These are phyloP conservation scores for Aspergillus kassunensis DNA, from an alignment of 495 filamentous ascomycete genomes.

Conservation along the genomic window DNA sequence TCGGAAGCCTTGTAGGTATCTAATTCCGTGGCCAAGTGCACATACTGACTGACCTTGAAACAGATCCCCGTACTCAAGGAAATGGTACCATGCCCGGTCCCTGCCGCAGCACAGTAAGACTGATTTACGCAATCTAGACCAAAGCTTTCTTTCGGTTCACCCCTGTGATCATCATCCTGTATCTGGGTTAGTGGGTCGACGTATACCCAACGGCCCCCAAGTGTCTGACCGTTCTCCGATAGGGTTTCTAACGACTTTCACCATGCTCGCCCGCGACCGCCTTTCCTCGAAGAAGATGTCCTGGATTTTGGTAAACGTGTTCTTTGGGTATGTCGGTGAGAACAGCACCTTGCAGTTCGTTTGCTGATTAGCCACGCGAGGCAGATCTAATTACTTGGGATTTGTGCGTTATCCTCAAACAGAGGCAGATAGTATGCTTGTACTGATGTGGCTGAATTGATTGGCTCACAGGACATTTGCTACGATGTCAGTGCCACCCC, in stretches of 20 bases:
- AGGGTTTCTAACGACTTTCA: conserved; percentile 93
- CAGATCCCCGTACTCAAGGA: conserved; percentile 83
- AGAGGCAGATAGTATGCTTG: conserved; percentile 16
- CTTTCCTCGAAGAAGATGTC: conserved; percentile 75
- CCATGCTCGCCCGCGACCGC: conserved; percentile 74
- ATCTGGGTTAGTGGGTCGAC: conserved; percentile 49
- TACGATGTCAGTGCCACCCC: conserved; percentile 38
- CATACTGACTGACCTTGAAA: no score
- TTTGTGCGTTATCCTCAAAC: conserved; percentile 56
- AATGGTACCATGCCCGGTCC: conserved; percentile 52
- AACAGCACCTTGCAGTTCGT: conserved; percentile 24
- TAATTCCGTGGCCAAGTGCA: conserved; percentile 10
- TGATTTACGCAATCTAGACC: conserved; percentile 46
- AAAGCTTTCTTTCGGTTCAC: conserved; percentile 92
- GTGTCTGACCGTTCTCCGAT: conserved; percentile 14
- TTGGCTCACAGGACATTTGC: conserved; percentile 50
- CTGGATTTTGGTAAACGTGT: conserved; percentile 82
- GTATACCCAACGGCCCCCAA: background rate
- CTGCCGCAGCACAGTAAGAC: conserved; percentile 22
- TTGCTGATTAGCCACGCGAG: conserved; percentile 30
- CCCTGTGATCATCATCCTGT: conserved; percentile 79
- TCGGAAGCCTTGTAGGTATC: conserved; percentile 70
- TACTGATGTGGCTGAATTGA: conserved; percentile 45
- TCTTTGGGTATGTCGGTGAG: conserved; percentile 57
- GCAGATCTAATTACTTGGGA: conserved; percentile 70